Evolutionary conservation across 73 alveolate genomes (phyloP).

Genomic region (Blepharisma stoltei): DNA sequence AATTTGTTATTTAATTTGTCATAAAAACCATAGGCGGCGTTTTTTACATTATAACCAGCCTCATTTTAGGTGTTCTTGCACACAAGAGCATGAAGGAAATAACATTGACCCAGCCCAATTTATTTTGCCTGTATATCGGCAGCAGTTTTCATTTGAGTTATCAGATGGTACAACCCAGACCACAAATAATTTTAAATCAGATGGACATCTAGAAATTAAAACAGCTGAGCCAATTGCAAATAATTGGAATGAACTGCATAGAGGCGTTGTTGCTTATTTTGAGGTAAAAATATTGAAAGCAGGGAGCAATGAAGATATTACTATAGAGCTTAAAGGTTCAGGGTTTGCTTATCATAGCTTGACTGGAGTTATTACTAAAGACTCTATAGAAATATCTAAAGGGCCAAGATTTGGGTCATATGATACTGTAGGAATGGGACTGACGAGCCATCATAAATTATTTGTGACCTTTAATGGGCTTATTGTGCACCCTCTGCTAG

Average conservation of each 20-base stretch:
- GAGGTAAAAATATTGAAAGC: slow-evolving; percentile 11
- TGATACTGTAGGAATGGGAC: slow-evolving; percentile 17
- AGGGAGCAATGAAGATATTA: slow-evolving; percentile 7
- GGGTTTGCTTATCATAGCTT: background rate
- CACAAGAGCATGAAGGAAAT: background rate
- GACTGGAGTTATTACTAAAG: background rate
- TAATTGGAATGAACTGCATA: background rate
- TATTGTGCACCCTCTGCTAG: background rate
- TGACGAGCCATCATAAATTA: background rate
- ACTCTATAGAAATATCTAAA: background rate
- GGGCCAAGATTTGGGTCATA: slow-evolving; percentile 22
- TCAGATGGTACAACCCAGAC: too few relatives aligned
- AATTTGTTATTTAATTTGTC: background rate
- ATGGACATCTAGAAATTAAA: background rate
- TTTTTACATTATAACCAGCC: background rate
- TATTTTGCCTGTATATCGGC: too few relatives aligned
- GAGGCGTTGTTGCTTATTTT: slow-evolving; percentile 10
- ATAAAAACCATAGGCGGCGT: background rate
- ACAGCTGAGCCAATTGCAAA: slow-evolving; percentile 15
- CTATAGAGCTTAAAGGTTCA: slow-evolving; percentile 8
- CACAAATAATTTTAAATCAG: too few relatives aligned
- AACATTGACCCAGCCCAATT: too few relatives aligned
- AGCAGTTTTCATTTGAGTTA: too few relatives aligned
- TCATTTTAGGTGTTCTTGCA: background rate
- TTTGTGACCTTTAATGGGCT: slow-evolving; percentile 18